Evolutionary conservation across 225 moss, liverwort and hornwort species (phyloP), one percentile per base, ranked within the genome.

Genomic region (Lunularia cruciata): DNA sequence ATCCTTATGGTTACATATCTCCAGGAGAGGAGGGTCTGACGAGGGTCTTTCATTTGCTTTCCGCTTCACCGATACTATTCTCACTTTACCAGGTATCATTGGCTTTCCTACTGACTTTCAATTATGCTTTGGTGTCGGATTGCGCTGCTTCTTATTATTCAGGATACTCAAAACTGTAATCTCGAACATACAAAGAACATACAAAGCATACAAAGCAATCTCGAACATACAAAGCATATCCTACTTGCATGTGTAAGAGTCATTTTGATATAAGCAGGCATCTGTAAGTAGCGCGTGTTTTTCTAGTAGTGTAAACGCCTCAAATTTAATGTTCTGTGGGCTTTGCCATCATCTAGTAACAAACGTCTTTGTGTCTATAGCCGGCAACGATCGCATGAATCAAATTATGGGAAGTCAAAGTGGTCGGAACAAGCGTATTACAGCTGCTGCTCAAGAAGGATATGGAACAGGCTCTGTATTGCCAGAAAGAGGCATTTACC

Each of bases 11-110:
- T n/a, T n/a, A n/a, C 30, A n/a, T 56, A 15, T 52, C 18, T 47
- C 40, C 73, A 76, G 89, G 71, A 90, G 84, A 79, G 90, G 71
- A 77, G 89, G 81, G 79, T 75, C 79, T 39, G 96, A 98, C 76
- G 96, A 98, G 79, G 96, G 92, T 27, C 76, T 98, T 67, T 92
- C 96, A 42, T 98, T 98, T 74, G 96, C 96, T 57, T 98, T 98
- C 55, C 89, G 96, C 26, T 98, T 98, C 72, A 98, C 96, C 31
- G 96, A 98, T 60, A 98, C 96, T 60, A 85, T 98, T 53, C 85
- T 98, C 37, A 87, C 88, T 42, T 73, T 87, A 57, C 89, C 90
- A 79, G 92, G 96, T 92, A 86, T 32, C 15, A 0, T 1, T 31
- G 10, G 10, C 2, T 28, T 58, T 14, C 33, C 15, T 58, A 32